A percentile compares a stretch with the other conserved stretches of the same genome.
Evolutionary conservation across 78 protist genomes (phyloP).

Genomic region (Dictyostelium intermedium): DNA sequence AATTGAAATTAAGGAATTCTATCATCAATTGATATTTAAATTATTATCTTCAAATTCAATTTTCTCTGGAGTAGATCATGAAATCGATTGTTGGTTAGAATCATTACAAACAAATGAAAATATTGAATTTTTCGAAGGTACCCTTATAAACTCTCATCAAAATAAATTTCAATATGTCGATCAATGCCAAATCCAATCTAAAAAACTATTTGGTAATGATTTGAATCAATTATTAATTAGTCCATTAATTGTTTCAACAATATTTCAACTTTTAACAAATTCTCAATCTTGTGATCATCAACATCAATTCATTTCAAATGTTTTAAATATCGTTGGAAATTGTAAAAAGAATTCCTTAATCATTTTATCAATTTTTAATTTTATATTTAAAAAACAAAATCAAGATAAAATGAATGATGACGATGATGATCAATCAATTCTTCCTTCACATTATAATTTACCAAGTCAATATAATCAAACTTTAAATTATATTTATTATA

Average conservation of each 20-base stretch:
- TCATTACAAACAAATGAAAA: background rate
- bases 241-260: constrained; percentile 31
- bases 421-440: background rate
- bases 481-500: background rate
- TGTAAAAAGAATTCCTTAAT: background rate
- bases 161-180: constrained; percentile 45
- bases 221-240: constrained; percentile 5
- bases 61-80: constrained; percentile 30
- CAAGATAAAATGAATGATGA: background rate
- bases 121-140: constrained; percentile 12
- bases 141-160: background rate
- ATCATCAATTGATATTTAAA: constrained; percentile 19
- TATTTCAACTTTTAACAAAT: background rate
- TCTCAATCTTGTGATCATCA: background rate
- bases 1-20: constrained; percentile 1
- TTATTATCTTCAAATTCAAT: constrained; percentile 36
- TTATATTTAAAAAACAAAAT: background rate
- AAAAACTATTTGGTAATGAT: background rate
- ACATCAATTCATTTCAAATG: background rate
- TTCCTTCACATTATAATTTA: background rate
- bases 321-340: background rate
- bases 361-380: constrained; percentile 15
- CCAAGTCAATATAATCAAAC: background rate
- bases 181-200: constrained; percentile 31
- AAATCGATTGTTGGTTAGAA: constrained; percentile 62